Evolutionary conservation across 2,329 filamentous ascomycete genomes (phyloP).

Genomic region (Thyridium curvatum): DNA sequence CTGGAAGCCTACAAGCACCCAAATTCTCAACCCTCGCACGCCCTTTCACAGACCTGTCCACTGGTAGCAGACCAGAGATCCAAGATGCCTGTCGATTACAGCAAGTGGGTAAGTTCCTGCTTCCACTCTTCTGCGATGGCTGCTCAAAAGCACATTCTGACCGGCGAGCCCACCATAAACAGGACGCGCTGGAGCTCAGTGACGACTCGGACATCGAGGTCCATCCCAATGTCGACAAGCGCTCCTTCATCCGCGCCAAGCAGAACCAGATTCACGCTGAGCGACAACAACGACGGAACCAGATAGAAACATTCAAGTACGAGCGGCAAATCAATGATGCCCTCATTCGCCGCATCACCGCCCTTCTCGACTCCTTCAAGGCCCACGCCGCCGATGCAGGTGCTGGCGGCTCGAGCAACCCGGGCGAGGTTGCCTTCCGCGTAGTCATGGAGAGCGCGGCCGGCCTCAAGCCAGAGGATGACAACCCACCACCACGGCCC

Average conservation of each 20-base stretch:
- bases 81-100: constrained; percentile 47
- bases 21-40: no score
- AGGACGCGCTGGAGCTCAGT: constrained; percentile 91
- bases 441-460: constrained; percentile 77
- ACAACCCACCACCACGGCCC: constrained; percentile 67
- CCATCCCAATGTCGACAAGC: constrained; percentile 97
- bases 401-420: constrained; percentile 42
- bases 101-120: constrained; percentile 53
- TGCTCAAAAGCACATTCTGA: background rate
- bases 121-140: background rate
- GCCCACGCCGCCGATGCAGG: constrained; percentile 64
- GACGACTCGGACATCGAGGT: constrained; percentile 98
- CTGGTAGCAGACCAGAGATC: background rate
- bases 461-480: constrained; percentile 59
- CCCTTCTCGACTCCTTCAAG: constrained; percentile 68
- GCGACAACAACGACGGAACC: constrained; percentile 74
- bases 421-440: constrained; percentile 82
- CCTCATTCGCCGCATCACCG: constrained; percentile 75
- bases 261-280: constrained; percentile 95
- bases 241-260: constrained; percentile 96
- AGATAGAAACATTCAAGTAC: constrained; percentile 89
- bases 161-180: constrained; percentile 4
- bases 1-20: no score
- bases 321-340: constrained; percentile 91
- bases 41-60: no score